Conservation (phyloP, 1,139 yeast genomes). For the Groenewaldozyma auringiensis region DNA sequence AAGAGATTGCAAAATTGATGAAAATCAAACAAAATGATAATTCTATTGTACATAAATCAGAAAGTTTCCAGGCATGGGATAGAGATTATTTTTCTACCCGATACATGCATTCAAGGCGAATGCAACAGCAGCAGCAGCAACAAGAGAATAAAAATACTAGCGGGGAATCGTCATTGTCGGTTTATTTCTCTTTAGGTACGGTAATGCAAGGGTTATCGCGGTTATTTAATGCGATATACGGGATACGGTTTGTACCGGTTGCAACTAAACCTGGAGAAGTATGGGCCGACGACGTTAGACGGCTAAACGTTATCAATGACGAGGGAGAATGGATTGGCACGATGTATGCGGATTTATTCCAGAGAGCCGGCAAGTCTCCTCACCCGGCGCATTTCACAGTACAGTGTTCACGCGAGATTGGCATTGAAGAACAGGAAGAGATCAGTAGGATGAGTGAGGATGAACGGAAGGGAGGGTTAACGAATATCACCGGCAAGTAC, state of each 20-base stretch:
- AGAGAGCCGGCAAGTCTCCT: constrained; percentile 50
- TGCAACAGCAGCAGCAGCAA: constrained; percentile 18
- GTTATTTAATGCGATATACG: constrained; percentile 64
- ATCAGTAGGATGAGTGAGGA: constrained; percentile 10
- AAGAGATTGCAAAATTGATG: constrained; percentile 41
- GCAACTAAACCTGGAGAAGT: constrained; percentile 66
- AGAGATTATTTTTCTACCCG: constrained; percentile 59
- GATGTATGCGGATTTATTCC: constrained; percentile 61
- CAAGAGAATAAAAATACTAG: constrained; percentile 8
- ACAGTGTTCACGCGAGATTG: constrained; percentile 79
- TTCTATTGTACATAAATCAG: constrained; percentile 30
- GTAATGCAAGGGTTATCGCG: constrained; percentile 77
- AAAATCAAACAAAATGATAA: constrained; percentile 28
- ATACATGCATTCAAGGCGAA: constrained; percentile 23
- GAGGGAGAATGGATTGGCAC: constrained; percentile 51
- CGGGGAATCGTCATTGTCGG: constrained; percentile 21
- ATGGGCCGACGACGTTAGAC: constrained; percentile 86
- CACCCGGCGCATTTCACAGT: constrained; percentile 95
- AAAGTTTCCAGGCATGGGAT: constrained; percentile 74
- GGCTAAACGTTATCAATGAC: constrained; percentile 59
- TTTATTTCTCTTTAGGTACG: constrained; percentile 75
- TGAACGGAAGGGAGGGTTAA: constrained; percentile 7
- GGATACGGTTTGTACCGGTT: constrained; percentile 64
- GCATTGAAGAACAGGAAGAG: constrained; percentile 39
- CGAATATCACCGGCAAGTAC: constrained; percentile 38